Evolutionary conservation across 2,329 filamentous ascomycete genomes (phyloP).

Genomic region (Rhynchosporium secalis): DNA sequence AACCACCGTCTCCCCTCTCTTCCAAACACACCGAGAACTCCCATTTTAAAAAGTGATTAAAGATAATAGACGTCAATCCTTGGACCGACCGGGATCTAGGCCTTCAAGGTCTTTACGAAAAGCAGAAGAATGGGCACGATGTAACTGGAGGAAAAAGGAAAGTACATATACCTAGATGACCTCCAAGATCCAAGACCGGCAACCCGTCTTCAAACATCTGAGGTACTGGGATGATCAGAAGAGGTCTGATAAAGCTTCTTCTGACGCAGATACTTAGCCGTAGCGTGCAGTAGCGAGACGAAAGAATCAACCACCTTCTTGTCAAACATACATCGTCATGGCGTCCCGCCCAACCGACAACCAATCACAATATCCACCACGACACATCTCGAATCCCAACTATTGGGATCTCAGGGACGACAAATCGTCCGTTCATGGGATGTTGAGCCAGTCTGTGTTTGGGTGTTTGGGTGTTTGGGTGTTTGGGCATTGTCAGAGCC

Average conservation of each 20-base stretch:
- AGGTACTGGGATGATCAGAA: not conserved
- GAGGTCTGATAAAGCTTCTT: not conserved
- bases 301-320: not conserved
- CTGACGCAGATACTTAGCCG: not conserved
- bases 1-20: not conserved
- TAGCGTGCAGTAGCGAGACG: not conserved
- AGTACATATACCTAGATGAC: conserved; percentile 1
- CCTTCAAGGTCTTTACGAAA: conserved; percentile 10
- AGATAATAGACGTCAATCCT: conserved; percentile 5
- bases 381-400: not conserved
- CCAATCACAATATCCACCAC: not conserved
- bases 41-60: conserved; percentile 2
- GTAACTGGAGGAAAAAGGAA: not conserved
- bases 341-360: not conserved
- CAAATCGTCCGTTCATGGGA: not conserved
- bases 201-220: conserved; percentile 6
- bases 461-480: not conserved
- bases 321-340: conserved; percentile 5
- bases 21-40: not conserved
- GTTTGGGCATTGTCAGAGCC: not conserved
- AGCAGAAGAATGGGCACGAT: not conserved
- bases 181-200: not conserved
- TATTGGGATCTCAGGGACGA: not conserved
- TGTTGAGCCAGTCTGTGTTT: not conserved
- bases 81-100: conserved; percentile 3